Conservation (phyloP, 768 basidiomycete genomes). For the Lentinula sp. region DNA sequence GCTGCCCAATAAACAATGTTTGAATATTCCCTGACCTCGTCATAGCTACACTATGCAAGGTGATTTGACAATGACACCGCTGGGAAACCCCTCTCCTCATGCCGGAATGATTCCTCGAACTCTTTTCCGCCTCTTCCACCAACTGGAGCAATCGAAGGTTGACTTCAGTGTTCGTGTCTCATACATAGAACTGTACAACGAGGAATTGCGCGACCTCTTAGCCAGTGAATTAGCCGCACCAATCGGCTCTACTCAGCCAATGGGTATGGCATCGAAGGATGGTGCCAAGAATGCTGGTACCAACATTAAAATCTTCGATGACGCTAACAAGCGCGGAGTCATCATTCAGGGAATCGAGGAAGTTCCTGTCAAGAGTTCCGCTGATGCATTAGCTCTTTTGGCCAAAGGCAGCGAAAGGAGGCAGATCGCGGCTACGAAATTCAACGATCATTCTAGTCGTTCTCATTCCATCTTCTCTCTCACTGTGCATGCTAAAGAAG, state of each 20-base stretch:
- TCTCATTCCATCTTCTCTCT: conserved; percentile 98
- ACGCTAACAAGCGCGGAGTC: conserved; percentile 80
- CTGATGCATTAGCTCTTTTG: conserved; percentile 78
- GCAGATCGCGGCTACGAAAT: conserved; percentile 93
- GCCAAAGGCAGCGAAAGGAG: conserved; percentile 86
- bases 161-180: conserved; percentile 95
- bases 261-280: conserved; percentile 61
- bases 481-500: conserved; percentile 88
- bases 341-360: conserved; percentile 96
- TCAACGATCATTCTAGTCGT: conserved; percentile 96
- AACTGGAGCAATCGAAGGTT: conserved; percentile 66
- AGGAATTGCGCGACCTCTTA: conserved; percentile 93
- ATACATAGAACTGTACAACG: conserved; percentile 95
- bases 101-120: conserved; percentile 97
- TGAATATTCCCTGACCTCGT: not conserved
- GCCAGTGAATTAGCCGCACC: conserved; percentile 72
- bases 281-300: conserved; percentile 29
- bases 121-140: conserved; percentile 85
- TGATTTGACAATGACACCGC: conserved; percentile 73
- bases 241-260: conserved; percentile 63
- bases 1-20: conserved; percentile 20
- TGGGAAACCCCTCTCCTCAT: conserved; percentile 81
- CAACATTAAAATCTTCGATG: conserved; percentile 90
- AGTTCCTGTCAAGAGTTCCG: conserved; percentile 71
- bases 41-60: conserved; percentile 95